Percentiles rank a stretch among this genome's conserved stretches.
Conservation (phyloP, 441 rosid species). For the Jatropha multifida region DNA sequence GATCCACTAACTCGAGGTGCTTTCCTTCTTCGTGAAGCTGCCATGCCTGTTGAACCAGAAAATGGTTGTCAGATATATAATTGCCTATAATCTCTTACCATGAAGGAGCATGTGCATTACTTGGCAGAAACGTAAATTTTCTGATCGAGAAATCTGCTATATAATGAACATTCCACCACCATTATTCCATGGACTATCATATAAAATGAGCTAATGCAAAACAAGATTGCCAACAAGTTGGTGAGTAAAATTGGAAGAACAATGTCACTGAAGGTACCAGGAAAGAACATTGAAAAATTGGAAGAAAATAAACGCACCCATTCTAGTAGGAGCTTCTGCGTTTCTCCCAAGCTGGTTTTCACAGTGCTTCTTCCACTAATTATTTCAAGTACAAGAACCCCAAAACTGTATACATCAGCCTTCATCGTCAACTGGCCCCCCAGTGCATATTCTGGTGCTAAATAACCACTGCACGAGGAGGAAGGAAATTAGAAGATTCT, state of each 20-base stretch:
- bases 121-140: neutral
- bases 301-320: slow-evolving; percentile 32
- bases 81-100: neutral
- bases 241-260: slow-evolving; percentile 8
- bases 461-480: slow-evolving; percentile 57
- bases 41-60: slow-evolving; percentile 52
- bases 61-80: neutral
- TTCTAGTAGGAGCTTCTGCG: slow-evolving; percentile 46
- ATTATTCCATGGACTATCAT: neutral
- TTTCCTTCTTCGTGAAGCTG: slow-evolving; percentile 49
- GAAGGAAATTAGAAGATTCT: neutral
- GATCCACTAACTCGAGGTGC: slow-evolving; percentile 54
- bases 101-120: neutral
- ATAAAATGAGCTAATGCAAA: neutral
- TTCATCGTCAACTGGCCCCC: slow-evolving; percentile 67
- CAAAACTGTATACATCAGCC: slow-evolving; percentile 73
- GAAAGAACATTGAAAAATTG: neutral
- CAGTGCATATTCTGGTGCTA: slow-evolving; percentile 75
- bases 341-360: slow-evolving; percentile 43
- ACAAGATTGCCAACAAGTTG: slow-evolving; percentile 3
- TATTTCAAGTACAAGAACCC: slow-evolving; percentile 57
- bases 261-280: neutral
- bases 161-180: neutral
- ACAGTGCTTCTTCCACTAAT: slow-evolving; percentile 57
- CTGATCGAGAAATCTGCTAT: neutral